Evolutionary conservation across 164 flowering plant genomes (phyloP), one percentile per base, ranked within the genome.

Genomic region (Tinospora cordifolia): DNA sequence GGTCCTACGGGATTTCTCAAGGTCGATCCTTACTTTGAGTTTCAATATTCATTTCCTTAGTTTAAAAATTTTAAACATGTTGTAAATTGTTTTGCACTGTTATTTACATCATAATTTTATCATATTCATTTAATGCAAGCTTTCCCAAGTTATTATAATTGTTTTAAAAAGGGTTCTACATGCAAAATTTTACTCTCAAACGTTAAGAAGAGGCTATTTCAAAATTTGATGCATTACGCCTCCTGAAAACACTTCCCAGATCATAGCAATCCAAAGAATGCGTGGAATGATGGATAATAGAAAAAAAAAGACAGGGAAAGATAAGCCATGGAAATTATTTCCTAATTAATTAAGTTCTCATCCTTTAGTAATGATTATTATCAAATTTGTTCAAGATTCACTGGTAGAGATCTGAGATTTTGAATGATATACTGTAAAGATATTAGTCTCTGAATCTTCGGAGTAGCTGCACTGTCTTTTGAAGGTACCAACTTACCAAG

Each of bases 1-100:
- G 98, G 98, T 49, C 95, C 96, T 27, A 88, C 93, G 7, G 95
- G 92, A 54, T 92, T 93, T 77, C 85, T 81, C 75, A 90, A 88
- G 93, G 98, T 93, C 62, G 58, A 64, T 66, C 76, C 46, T 66
- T 6, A 2, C 25, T 62, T 17, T 47, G 65, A 7, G 8, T 8
- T 26, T 67, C 9, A 5, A 14, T 6, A 22, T 27, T 78, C 38
- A 9, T 58, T 25, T 66, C 51, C 54, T 62, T 73, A 0, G 25
- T 17, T 39, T 8, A 34, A 34, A 54, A 21, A 4, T 5, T 57
- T 69, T 12, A 54, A 40, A 9, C 54, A 30, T 47, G 44, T 19
- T 22, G 36, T 12, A 40, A 25, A 39, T 58, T 39, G 30, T 38
- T 27, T 1, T 19, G 17, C 46, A 12, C 63, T 22, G 8, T 25